Evolutionary conservation across 345 rosid genomes (phyloP).

Genomic region (Lepidium sativum): DNA sequence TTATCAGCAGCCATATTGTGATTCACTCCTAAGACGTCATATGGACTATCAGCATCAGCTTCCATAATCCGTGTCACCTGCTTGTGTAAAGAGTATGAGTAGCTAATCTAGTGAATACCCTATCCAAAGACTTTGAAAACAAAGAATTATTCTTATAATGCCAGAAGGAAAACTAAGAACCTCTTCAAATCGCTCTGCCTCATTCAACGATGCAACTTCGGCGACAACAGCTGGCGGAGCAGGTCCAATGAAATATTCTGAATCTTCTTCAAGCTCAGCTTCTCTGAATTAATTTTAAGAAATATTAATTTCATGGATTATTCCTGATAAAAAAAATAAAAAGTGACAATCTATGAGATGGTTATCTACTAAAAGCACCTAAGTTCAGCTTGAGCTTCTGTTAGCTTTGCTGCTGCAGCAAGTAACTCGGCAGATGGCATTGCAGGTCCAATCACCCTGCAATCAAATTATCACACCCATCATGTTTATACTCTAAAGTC

Average conservation of each 20-base stretch:
- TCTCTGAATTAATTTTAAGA: constrained; percentile 38
- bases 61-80: constrained; percentile 89
- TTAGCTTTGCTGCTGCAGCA: constrained; percentile 92
- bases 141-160: background rate
- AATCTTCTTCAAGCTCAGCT: constrained; percentile 78
- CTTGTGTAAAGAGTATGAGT: constrained; percentile 1
- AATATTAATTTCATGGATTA: background rate
- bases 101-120: background rate
- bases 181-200: constrained; percentile 97
- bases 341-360: background rate
- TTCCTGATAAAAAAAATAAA: background rate
- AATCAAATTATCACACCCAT: constrained; percentile 12
- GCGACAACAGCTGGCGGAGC: constrained; percentile 88
- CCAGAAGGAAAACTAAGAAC: constrained; percentile 28
- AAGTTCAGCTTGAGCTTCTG: constrained; percentile 85
- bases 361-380: constrained; percentile 32
- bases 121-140: background rate
- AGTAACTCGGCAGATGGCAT: constrained; percentile 93
- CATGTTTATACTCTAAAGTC: background rate
- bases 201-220: constrained; percentile 82
- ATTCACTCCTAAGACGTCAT: constrained; percentile 73
- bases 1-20: constrained; percentile 60
- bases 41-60: constrained; percentile 59
- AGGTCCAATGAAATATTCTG: constrained; percentile 74
- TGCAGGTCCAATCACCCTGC: constrained; percentile 82